phyloP scores from a whole-genome alignment of 1,284 basidiomycete species.

The Stereum hirsutum region DNA sequence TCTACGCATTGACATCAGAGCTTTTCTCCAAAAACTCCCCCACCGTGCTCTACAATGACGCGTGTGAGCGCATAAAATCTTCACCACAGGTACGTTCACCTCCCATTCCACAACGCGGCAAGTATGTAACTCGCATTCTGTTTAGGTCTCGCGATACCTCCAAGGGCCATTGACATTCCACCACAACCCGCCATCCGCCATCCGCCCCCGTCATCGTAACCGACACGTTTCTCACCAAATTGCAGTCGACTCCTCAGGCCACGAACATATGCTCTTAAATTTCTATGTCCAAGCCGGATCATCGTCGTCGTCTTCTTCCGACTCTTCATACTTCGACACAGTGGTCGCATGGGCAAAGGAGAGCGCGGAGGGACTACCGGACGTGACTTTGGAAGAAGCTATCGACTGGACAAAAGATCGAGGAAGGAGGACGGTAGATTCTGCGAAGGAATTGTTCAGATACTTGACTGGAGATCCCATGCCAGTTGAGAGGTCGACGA shows the following conservation, averaged over 20 bases:
- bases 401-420: conserved; percentile 34
- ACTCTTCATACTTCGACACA: conserved; percentile 31
- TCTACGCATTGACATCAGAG: conserved; percentile 84
- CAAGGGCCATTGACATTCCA: conserved; percentile 61
- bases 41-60: conserved; percentile 80
- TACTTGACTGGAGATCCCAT: conserved; percentile 58
- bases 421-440: conserved; percentile 30
- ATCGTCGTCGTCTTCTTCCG: conserved; percentile 14
- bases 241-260: conserved; percentile 55
- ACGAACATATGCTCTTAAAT: conserved; percentile 73
- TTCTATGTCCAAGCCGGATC: conserved; percentile 60
- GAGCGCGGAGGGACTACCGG: conserved; percentile 29
- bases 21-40: conserved; percentile 91
- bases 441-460: conserved; percentile 46
- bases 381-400: conserved; percentile 46
- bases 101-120: not conserved
- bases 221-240: conserved; percentile 70
- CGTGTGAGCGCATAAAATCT: conserved; percentile 75
- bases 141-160: conserved; percentile 56
- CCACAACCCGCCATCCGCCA: conserved; percentile 62
- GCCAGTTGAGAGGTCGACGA: conserved; percentile 21
- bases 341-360: conserved; percentile 33
- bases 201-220: conserved; percentile 70
- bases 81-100: conserved; percentile 50
- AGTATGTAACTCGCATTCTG: conserved; percentile 5